phyloP scores from a whole-genome alignment of 208 protist genomes.

The Balamuthia mandrillaris region DNA sequence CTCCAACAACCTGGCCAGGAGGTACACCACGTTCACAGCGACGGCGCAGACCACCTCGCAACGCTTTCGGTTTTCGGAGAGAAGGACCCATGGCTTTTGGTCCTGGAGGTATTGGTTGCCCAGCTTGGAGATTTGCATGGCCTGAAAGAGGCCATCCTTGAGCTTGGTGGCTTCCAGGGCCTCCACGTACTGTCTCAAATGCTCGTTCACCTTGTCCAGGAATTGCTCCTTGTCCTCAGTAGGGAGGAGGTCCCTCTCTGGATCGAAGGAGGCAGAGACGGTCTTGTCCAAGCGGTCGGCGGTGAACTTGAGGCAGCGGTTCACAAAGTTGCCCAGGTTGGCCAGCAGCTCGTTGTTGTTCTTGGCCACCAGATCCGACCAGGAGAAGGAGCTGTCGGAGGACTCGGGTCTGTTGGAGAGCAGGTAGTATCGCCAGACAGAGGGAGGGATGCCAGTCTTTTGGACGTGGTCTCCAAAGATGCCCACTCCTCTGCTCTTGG shows the following conservation, averaged over 20 bases:
- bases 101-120: conserved; percentile 76
- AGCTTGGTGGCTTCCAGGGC: conserved; percentile 55
- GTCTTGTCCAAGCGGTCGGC: conserved; percentile 3
- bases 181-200: conserved; percentile 56
- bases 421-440: conserved; percentile 78
- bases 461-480: conserved; percentile 77
- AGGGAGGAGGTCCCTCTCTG: no score
- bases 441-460: conserved; percentile 66
- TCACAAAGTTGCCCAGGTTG: conserved; percentile 80
- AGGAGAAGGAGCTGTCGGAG: conserved; percentile 66
- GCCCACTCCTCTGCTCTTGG: conserved; percentile 67
- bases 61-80: conserved; percentile 21
- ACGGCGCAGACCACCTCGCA: not conserved
- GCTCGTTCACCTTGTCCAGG: conserved; percentile 51
- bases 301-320: conserved; percentile 68
- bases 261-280: conserved; percentile 26
- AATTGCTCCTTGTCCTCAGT: conserved; percentile 36
- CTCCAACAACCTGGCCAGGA: not conserved
- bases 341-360: conserved; percentile 72
- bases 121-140: conserved; percentile 60
- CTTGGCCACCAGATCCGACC: conserved; percentile 67
- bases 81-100: conserved; percentile 65
- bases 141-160: conserved; percentile 64
- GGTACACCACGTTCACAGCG: not conserved
- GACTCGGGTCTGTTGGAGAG: conserved; percentile 73